phyloP scores from a whole-genome alignment of 495 filamentous ascomycete species.

The Cairneyella variabilis region DNA sequence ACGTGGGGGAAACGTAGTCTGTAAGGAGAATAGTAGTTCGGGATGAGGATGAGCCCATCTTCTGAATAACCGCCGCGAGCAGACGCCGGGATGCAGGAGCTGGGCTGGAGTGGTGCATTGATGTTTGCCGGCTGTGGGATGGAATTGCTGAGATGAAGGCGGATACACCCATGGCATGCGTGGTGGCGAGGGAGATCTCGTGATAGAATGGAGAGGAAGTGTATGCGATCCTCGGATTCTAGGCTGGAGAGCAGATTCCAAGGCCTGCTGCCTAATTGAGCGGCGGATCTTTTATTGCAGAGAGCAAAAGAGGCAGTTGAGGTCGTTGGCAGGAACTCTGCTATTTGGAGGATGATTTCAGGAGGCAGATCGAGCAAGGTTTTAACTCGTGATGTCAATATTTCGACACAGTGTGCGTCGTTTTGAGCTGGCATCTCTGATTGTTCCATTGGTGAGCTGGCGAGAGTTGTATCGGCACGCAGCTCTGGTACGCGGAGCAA shows the following conservation, averaged over 20 bases:
- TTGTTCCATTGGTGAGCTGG: slow-evolving; percentile 7
- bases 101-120: slow-evolving; percentile 4
- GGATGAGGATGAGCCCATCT: not conserved
- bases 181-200: slow-evolving; percentile 21
- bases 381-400: slow-evolving; percentile 12
- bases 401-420: slow-evolving; percentile 11
- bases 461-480: slow-evolving; percentile 8
- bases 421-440: slow-evolving; percentile 12
- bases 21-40: slow-evolving; percentile 15
- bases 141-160: slow-evolving; percentile 17
- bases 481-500: slow-evolving; percentile 3
- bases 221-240: slow-evolving; percentile 8
- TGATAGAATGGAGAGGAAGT: slow-evolving; percentile 16
- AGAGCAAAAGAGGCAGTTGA: slow-evolving; percentile 16
- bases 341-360: slow-evolving; percentile 12
- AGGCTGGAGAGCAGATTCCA: slow-evolving; percentile 9
- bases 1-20: slow-evolving; percentile 18
- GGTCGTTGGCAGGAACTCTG: slow-evolving; percentile 6
- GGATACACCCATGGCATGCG: slow-evolving; percentile 21
- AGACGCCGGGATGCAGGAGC: slow-evolving; percentile 1
- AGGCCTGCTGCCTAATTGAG: slow-evolving; percentile 4
- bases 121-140: slow-evolving; percentile 7
- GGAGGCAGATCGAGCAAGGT: slow-evolving; percentile 14
- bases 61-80: slow-evolving; percentile 6
- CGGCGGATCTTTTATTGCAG: slow-evolving; percentile 11